These are phyloP conservation scores for Rozella allomycis DNA, from an alignment of 371 early-diverging fungal genomes.

Conservation along the genomic window DNA sequence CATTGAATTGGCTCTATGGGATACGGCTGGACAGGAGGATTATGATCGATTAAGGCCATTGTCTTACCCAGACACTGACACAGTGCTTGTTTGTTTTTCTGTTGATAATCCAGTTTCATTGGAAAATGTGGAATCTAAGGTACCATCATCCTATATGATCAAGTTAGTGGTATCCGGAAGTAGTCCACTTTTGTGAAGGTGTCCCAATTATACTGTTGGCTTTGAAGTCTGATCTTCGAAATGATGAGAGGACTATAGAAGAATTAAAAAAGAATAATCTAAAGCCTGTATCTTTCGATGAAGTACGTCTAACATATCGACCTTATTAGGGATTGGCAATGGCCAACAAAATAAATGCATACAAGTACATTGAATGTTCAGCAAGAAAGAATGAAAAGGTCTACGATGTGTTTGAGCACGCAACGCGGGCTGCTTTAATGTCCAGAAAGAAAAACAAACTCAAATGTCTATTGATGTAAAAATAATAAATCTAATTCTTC, in stretches of 20 bases:
- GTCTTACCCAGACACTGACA: slow-evolving; percentile 88
- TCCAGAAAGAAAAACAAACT: slow-evolving; percentile 19
- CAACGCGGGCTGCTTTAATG: slow-evolving; percentile 64
- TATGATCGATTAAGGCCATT: slow-evolving; percentile 89
- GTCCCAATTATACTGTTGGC: slow-evolving; percentile 73
- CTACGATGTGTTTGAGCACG: slow-evolving; percentile 77
- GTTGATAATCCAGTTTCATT: slow-evolving; percentile 81
- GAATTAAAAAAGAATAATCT: slow-evolving; percentile 52
- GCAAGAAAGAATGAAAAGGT: slow-evolving; percentile 80
- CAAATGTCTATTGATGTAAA: slow-evolving; percentile 4
- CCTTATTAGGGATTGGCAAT: slow-evolving; percentile 36
- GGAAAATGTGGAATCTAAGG: slow-evolving; percentile 48
- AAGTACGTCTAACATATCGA: slow-evolving; percentile 23
- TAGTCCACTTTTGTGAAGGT: slow-evolving; percentile 64
- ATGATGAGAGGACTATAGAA: slow-evolving; percentile 48
- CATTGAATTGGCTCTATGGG: slow-evolving; percentile 90
- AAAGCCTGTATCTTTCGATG: slow-evolving; percentile 48
- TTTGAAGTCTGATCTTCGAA: slow-evolving; percentile 75
- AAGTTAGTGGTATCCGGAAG: slow-evolving; percentile 81
- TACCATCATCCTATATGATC: slow-evolving; percentile 1
- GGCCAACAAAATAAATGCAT: slow-evolving; percentile 61
- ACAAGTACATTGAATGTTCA: slow-evolving; percentile 83
- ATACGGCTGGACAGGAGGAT: slow-evolving; percentile 93
- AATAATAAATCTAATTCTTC: too few relatives aligned
- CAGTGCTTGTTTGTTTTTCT: slow-evolving; percentile 83